phyloP scores from a whole-genome alignment of 805 yeast genomes.

The Ogataea nonfermentans region DNA sequence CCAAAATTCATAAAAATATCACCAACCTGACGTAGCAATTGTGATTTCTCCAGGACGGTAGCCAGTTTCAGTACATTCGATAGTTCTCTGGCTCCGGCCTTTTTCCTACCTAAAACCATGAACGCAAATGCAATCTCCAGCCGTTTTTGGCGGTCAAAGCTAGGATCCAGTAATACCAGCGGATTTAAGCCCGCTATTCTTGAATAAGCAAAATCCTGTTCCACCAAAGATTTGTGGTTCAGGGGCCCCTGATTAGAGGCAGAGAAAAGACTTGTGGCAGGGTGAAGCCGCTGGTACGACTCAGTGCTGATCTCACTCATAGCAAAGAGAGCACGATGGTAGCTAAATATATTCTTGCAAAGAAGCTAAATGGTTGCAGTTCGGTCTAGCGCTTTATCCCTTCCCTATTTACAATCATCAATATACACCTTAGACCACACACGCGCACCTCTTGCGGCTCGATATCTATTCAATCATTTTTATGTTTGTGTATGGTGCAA shows the following conservation, averaged over 20 bases:
- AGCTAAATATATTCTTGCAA: conserved; percentile 10
- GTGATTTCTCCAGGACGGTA: conserved; percentile 13
- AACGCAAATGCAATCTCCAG: conserved; percentile 18
- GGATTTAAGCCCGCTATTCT: conserved; percentile 9
- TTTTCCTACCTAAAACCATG: conserved; percentile 18
- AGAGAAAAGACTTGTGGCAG: conserved; percentile 20
- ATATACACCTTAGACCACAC: conserved; percentile 3
- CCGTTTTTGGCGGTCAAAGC: conserved; percentile 9
- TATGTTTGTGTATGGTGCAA: neutral
- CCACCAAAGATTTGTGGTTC: conserved; percentile 14
- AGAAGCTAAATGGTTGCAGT: conserved; percentile 5
- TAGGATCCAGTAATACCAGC: conserved; percentile 14
- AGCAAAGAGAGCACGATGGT: conserved; percentile 12
- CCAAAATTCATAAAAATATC: conserved; percentile 16
- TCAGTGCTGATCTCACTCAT: conserved; percentile 19
- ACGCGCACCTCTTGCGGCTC: neutral
- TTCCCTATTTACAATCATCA: neutral
- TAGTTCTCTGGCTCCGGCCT: conserved; percentile 21
- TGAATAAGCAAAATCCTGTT: conserved; percentile 19
- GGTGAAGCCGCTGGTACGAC: conserved; percentile 18
- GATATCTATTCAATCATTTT: neutral
- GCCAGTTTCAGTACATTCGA: conserved; percentile 17
- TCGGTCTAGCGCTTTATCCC: conserved; percentile 5
- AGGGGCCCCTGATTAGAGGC: conserved; percentile 20
- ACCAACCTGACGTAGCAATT: conserved; percentile 16